Evolutionary conservation across 805 yeast genomes (phyloP).

Genomic region (Ogataea pini): DNA sequence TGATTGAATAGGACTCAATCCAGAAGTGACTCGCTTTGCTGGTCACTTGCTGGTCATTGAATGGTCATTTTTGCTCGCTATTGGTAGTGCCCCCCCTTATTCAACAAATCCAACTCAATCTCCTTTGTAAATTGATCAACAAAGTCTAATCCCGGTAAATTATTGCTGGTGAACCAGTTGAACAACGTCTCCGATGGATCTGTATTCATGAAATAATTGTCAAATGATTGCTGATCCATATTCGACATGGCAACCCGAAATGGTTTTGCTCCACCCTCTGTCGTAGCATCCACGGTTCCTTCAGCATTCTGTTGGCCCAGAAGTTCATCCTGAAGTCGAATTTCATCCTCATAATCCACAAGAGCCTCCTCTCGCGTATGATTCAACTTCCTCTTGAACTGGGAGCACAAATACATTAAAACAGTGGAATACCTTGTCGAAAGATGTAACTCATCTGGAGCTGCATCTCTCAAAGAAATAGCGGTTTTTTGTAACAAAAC

Average conservation of each 20-base stretch:
- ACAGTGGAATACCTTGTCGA: slow-evolving; percentile 79
- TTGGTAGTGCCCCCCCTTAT: slow-evolving; percentile 27
- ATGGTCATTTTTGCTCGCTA: no score
- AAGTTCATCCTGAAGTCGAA: slow-evolving; percentile 18
- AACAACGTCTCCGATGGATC: slow-evolving; percentile 41
- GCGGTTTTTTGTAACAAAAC: slow-evolving; percentile 71
- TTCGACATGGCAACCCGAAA: slow-evolving; percentile 11
- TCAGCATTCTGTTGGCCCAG: slow-evolving; percentile 8
- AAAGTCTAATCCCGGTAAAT: slow-evolving; percentile 54
- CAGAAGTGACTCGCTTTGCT: not conserved
- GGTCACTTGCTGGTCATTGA: not conserved
- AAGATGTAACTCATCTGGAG: slow-evolving; percentile 87
- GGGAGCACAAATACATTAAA: slow-evolving; percentile 72
- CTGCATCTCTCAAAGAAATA: slow-evolving; percentile 70
- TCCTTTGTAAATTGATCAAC: slow-evolving; percentile 82
- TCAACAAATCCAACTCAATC: slow-evolving; percentile 64
- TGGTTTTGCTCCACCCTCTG: not conserved
- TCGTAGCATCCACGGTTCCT: not conserved
- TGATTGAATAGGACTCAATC: no score
- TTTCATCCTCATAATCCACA: slow-evolving; percentile 30
- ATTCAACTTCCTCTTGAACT: slow-evolving; percentile 53
- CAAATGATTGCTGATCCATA: slow-evolving; percentile 34
- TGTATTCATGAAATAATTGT: slow-evolving; percentile 33
- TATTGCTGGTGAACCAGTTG: slow-evolving; percentile 51
- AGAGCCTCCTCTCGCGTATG: slow-evolving; percentile 17